These are phyloP conservation scores for Candida dajiaensis DNA, from an alignment of 805 yeast species.

Conservation along the genomic window DNA sequence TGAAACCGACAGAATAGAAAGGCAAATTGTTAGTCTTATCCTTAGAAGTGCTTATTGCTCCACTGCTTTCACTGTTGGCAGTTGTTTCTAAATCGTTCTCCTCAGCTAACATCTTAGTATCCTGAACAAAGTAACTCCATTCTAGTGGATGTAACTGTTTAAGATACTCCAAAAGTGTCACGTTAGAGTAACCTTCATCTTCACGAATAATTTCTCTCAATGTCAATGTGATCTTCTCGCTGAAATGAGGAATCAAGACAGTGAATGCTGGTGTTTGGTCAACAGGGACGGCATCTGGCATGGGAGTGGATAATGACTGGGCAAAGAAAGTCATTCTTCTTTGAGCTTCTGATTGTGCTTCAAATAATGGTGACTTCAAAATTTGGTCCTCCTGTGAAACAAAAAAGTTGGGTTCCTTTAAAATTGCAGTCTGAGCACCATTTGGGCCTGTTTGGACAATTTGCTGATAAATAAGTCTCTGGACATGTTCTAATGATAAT, in stretches of 20 bases:
- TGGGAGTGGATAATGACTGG: slow-evolving; percentile 81
- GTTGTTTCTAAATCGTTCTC: slow-evolving; percentile 29
- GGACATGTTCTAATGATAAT: slow-evolving; percentile 96
- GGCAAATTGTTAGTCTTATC: slow-evolving; percentile 46
- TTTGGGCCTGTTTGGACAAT: slow-evolving; percentile 39
- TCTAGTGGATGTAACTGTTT: slow-evolving; percentile 59
- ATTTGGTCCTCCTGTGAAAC: slow-evolving; percentile 78
- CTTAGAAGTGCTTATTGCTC: slow-evolving; percentile 8
- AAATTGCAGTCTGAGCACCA: slow-evolving; percentile 32
- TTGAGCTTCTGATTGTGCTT: slow-evolving; percentile 68
- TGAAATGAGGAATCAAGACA: slow-evolving; percentile 81
- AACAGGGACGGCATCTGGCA: slow-evolving; percentile 64
- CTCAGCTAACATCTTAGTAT: slow-evolving; percentile 52
- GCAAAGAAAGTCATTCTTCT: slow-evolving; percentile 85
- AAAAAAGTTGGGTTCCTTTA: slow-evolving; percentile 73
- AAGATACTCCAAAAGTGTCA: slow-evolving; percentile 62
- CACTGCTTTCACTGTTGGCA: slow-evolving; percentile 13
- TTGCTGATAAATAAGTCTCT: slow-evolving; percentile 91
- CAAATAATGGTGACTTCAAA: slow-evolving; percentile 50
- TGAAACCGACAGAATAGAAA: slow-evolving; percentile 58
- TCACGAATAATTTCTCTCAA: slow-evolving; percentile 75
- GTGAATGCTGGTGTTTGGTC: slow-evolving; percentile 75
- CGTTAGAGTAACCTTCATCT: slow-evolving; percentile 54
- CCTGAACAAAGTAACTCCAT: slow-evolving; percentile 67
- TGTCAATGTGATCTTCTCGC: slow-evolving; percentile 73